A percentile compares a stretch with the other conserved stretches of the same genome.
Evolutionary conservation across 2,329 filamentous ascomycete species (phyloP).

Genomic region (Stenocarpella maydis): DNA sequence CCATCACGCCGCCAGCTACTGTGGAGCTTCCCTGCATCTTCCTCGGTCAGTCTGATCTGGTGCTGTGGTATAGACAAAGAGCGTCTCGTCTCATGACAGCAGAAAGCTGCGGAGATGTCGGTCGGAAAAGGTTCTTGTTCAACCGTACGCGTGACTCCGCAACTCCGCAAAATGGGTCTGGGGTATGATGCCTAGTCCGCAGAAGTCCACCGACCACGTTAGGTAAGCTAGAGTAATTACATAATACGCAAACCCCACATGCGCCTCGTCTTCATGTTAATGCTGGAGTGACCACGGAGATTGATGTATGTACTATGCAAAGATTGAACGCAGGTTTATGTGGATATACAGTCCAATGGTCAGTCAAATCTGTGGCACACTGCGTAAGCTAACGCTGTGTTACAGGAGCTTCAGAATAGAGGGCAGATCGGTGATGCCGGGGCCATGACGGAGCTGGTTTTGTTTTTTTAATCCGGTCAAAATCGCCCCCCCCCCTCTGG

Average conservation of each 20-base stretch:
- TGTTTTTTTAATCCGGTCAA: no score
- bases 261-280: neutral
- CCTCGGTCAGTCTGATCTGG: no score
- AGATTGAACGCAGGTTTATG: no score
- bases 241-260: neutral
- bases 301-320: no score
- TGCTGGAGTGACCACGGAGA: no score
- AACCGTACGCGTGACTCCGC: neutral
- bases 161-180: neutral
- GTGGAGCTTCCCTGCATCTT: neutral
- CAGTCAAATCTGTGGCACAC: no score
- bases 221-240: neutral
- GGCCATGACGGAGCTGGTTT: no score
- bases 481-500: no score
- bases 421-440: no score
- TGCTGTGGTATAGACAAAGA: neutral
- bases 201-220: neutral
- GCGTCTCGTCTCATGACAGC: neutral
- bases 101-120: neutral
- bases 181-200: constrained; percentile 1
- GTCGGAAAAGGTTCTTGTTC: neutral
- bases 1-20: neutral
- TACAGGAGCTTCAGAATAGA: no score
- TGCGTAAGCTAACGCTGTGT: no score
- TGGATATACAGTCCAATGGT: no score